Base-by-base conservation (phyloP, 148 eudicot genomes). In the Polygonum maritimum region DNA sequence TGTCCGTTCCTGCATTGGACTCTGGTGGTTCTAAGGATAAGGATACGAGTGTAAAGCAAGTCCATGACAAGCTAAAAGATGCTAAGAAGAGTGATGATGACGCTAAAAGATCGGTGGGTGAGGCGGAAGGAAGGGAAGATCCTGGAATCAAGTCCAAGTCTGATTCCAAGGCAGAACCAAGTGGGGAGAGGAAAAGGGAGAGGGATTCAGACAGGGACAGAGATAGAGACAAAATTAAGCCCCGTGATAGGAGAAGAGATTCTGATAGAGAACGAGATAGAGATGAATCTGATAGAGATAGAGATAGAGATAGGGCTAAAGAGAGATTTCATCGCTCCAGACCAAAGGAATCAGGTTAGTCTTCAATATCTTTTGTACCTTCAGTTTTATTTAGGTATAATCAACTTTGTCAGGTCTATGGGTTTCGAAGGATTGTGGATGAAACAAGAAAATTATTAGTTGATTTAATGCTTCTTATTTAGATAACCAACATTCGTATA, bases 181-280 rank as follows among this genome's bases (percentile, higher is more conserved):
- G 87, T 78, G 89, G 84, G 47, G 95, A 90, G 76, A 85, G 87
- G 82, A 80, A 33, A 33, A 77, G 85, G 76, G 87, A 85, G 6
- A 84, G 82, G 77, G 88, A 83, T 2, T 79, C 76, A 65, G 84
- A 82, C 5, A 75, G 79, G 47, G 82, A 77, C 8, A 87, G 88
- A 80, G 94, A 88, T 9, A 86, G 85, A 48, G 88, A 86, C 10
- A 85, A 81, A 81, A 77, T 47, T 14, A 86, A 78, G 83, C 74
- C 82, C 19, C 83, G 91, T 31, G 91, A 91, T 67, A 82, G 96
- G 79, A 94, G 92, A 75, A 87, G 89, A 83, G 98, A 88, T 75
- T 91, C 94, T 76, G 95, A 90, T 55, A 79, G 96, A 84, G 96
- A 93, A 57, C 81, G 92, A 69, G 94, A 91, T 48, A 76, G 87